Percentiles rank a stretch among this genome's conserved stretches.
Evolutionary conservation across 306 rosid species (phyloP).

Genomic region (Rosa multiflora): DNA sequence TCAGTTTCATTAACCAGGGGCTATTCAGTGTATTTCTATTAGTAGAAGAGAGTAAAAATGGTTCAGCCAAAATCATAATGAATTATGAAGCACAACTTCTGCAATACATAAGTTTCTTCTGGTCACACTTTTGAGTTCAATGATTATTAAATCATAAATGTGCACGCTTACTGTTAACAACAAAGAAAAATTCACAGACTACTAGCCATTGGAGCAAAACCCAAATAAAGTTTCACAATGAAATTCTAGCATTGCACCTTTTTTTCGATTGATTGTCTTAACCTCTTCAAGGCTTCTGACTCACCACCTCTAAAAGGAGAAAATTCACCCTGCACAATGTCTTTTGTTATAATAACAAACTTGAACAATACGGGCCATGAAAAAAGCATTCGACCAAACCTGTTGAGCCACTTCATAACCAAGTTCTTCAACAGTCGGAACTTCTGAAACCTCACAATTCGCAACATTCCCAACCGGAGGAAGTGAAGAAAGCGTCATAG

Average conservation of each 20-base stretch:
- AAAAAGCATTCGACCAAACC: slow-evolving; percentile 35
- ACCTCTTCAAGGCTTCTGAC: slow-evolving; percentile 80
- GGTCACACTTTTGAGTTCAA: background rate
- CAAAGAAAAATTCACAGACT: background rate
- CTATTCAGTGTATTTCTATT: background rate
- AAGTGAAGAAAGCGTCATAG: slow-evolving; percentile 47
- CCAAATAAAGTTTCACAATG: background rate
- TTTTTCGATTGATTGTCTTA: slow-evolving; percentile 56
- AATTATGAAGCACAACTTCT: background rate
- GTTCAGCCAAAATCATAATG: background rate
- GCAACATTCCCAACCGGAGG: slow-evolving; percentile 64
- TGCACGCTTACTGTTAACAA: too few relatives aligned
- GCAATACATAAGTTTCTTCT: background rate
- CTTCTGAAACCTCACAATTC: slow-evolving; percentile 55
- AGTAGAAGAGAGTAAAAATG: background rate
- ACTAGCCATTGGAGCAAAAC: background rate
- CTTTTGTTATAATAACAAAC: slow-evolving; percentile 19
- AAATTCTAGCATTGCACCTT: slow-evolving; percentile 44
- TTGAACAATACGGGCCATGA: background rate
- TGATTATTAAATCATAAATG: background rate
- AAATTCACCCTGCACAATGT: slow-evolving; percentile 59
- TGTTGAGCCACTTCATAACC: slow-evolving; percentile 62
- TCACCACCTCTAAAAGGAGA: slow-evolving; percentile 95
- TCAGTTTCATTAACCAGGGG: too few relatives aligned
- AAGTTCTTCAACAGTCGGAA: slow-evolving; percentile 71